Evolutionary conservation across 1,284 basidiomycete species (phyloP).

Genomic region (Cerrena zonata): DNA sequence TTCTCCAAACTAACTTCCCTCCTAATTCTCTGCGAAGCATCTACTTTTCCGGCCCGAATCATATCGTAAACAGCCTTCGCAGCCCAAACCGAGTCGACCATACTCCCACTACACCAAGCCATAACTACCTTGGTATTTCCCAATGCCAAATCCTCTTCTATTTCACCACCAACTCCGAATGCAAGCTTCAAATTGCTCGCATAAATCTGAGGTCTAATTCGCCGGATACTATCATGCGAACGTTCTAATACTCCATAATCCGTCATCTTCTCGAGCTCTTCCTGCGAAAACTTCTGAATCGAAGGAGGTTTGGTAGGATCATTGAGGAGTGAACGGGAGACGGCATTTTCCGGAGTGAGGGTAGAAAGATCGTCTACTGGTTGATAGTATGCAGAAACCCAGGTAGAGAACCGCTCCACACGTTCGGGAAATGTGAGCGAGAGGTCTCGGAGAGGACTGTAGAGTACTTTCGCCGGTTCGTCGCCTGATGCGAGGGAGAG

Average conservation of each 20-base stretch:
- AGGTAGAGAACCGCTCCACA: conserved; percentile 2
- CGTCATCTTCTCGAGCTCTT: conserved; percentile 6
- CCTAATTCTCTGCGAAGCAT: background rate
- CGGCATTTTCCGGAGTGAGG: background rate
- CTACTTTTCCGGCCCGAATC: background rate
- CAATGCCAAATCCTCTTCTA: conserved; percentile 1
- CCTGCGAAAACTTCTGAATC: conserved; percentile 5
- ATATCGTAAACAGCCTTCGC: conserved; percentile 8
- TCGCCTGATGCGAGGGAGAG: background rate
- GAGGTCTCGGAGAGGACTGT: conserved; percentile 11
- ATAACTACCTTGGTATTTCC: conserved; percentile 9
- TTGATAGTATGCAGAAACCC: conserved; percentile 10
- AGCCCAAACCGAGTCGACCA: conserved; percentile 12
- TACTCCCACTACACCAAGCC: conserved; percentile 12
- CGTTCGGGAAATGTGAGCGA: background rate
- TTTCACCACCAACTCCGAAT: conserved; percentile 9
- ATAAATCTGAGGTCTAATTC: conserved; percentile 3
- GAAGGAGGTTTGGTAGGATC: conserved; percentile 4
- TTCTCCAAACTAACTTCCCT: conserved; percentile 4
- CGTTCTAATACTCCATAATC: conserved; percentile 6
- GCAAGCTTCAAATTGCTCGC: conserved; percentile 6
- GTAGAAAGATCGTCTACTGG: conserved; percentile 1
- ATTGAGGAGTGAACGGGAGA: background rate
- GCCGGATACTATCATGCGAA: conserved; percentile 2
- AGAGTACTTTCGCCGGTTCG: conserved; percentile 3